phyloP scores from a whole-genome alignment of 495 filamentous ascomycete genomes.

The Achaetomiella virescens region DNA sequence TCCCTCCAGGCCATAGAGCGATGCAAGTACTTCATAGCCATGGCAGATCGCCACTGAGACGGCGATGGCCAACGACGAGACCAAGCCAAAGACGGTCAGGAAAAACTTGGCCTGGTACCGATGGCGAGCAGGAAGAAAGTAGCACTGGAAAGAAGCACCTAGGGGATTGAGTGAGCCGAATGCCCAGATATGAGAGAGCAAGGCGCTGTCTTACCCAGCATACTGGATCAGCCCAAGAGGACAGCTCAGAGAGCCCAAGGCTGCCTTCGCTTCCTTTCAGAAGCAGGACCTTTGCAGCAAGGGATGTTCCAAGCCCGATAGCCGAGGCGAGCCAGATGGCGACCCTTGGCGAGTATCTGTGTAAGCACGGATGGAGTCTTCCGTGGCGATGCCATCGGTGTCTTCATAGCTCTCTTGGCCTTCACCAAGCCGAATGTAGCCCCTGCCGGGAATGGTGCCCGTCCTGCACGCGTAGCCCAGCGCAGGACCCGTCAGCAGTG shows the following conservation, averaged over 20 bases:
- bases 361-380: constrained; percentile 40
- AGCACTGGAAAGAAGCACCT: constrained; percentile 26
- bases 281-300: constrained; percentile 18
- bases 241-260: background rate
- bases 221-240: constrained; percentile 21
- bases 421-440: background rate
- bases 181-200: background rate
- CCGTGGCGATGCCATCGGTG: constrained; percentile 48
- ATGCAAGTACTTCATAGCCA: constrained; percentile 15
- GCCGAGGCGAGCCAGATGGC: constrained; percentile 28
- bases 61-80: constrained; percentile 28
- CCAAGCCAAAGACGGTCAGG: constrained; percentile 26
- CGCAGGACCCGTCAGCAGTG: constrained; percentile 11
- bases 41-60: constrained; percentile 23
- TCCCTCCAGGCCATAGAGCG: background rate
- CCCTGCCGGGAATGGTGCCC: background rate
- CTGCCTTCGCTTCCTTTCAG: background rate
- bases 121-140: constrained; percentile 19
- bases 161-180: background rate
- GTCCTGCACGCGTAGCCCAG: background rate
- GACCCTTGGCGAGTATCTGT: constrained; percentile 33
- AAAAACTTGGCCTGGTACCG: constrained; percentile 26
- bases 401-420: constrained; percentile 40
- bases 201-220: constrained; percentile 29
- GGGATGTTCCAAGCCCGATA: constrained; percentile 32